Evolutionary conservation across 1,139 yeast genomes (phyloP).

Genomic region (Debaryomyces psychrophilus): DNA sequence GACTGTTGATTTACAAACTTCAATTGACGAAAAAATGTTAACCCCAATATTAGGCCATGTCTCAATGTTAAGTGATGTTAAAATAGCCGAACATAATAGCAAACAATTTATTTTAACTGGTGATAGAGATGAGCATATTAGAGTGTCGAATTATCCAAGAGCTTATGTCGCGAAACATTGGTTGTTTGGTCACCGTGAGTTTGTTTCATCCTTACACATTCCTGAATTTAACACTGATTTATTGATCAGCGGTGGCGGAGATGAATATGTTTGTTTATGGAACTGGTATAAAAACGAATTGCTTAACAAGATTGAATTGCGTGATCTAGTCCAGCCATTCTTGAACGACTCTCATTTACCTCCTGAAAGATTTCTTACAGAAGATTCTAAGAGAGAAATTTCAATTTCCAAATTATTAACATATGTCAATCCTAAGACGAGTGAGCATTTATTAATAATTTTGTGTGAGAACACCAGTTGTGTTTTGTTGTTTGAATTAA

Average conservation of each 20-base stretch:
- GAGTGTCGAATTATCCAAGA: constrained; percentile 82
- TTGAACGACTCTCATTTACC: constrained; percentile 64
- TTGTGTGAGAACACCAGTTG: constrained; percentile 61
- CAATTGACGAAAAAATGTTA: constrained; percentile 43
- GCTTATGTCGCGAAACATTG: constrained; percentile 77
- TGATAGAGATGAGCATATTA: constrained; percentile 95
- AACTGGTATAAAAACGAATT: constrained; percentile 61
- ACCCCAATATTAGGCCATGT: constrained; percentile 91
- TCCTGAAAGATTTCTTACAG: constrained; percentile 66
- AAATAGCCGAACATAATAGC: constrained; percentile 46
- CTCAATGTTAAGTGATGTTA: constrained; percentile 84
- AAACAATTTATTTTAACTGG: constrained; percentile 70
- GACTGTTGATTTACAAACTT: constrained; percentile 36
- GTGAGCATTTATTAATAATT: constrained; percentile 41
- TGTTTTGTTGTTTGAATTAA: constrained; percentile 46
- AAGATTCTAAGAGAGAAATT: constrained; percentile 54
- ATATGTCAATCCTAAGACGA: constrained; percentile 18
- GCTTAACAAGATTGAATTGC: constrained; percentile 52
- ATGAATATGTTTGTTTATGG: constrained; percentile 76
- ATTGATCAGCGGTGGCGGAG: constrained; percentile 90
- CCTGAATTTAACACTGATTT: constrained; percentile 50
- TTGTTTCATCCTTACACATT: constrained; percentile 64
- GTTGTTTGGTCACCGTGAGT: constrained; percentile 86
- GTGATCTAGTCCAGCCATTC: constrained; percentile 50
- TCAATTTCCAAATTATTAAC: constrained; percentile 53